Conservation (phyloP, 768 basidiomycete genomes). For the Suillus placidus region DNA sequence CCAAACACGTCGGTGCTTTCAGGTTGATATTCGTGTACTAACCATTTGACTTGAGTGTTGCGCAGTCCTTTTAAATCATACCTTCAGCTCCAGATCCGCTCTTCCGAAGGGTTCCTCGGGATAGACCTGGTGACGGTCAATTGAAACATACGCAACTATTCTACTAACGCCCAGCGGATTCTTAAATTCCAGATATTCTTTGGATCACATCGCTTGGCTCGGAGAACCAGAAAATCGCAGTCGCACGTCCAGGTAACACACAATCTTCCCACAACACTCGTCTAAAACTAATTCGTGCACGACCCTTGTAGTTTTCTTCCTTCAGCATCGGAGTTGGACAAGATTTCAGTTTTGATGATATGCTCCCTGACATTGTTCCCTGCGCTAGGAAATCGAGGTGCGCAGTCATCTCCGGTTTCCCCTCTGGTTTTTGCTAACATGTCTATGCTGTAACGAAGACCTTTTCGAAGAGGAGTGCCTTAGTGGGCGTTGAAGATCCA, state of each 20-base stretch:
- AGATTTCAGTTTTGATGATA: neutral
- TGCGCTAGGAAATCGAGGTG: constrained; percentile 16
- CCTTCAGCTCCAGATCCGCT: constrained; percentile 27
- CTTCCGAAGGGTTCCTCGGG: constrained; percentile 26
- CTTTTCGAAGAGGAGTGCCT: constrained; percentile 17
- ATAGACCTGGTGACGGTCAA: constrained; percentile 15
- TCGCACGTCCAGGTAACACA: neutral
- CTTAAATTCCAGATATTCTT: neutral
- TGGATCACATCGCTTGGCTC: constrained; percentile 16
- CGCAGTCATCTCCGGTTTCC: constrained; percentile 11
- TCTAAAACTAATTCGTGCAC: neutral
- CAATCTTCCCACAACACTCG: neutral
- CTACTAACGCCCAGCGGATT: neutral
- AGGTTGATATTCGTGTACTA: neutral
- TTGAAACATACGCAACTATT: constrained; percentile 10
- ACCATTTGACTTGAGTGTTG: neutral
- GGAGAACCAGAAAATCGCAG: constrained; percentile 23
- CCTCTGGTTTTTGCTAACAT: constrained; percentile 5
- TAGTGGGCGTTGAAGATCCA: neutral
- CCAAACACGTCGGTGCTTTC: constrained; percentile 29
- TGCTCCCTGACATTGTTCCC: neutral
- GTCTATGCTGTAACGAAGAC: constrained; percentile 11
- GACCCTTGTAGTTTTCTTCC: neutral
- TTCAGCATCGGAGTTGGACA: neutral
- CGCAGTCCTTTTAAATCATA: constrained; percentile 31